Evolutionary conservation across 2,329 filamentous ascomycete genomes (phyloP).

Genomic region (Ceratocystis variospora): DNA sequence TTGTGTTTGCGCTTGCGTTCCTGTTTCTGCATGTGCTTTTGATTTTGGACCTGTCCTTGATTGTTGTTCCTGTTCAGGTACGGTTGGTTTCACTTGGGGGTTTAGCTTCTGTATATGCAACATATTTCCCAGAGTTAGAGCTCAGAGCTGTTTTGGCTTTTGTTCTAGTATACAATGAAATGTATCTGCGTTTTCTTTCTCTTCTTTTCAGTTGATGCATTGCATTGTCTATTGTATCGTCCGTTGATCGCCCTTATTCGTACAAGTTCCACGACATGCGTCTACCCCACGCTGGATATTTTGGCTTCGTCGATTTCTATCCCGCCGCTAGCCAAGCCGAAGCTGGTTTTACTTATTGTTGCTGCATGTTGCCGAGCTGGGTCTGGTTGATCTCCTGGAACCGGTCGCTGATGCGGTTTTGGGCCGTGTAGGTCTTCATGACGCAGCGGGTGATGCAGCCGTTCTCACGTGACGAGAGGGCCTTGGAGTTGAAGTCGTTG

Average conservation of each 20-base stretch:
- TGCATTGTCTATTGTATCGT: not conserved
- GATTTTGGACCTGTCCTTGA: not conserved
- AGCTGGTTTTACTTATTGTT: conserved; percentile 22
- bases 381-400: conserved; percentile 61
- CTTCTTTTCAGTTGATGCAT: not conserved
- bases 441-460: conserved; percentile 91
- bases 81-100: not conserved
- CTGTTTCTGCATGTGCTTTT: not conserved
- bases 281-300: not conserved
- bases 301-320: not conserved
- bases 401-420: conserved; percentile 77
- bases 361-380: conserved; percentile 36
- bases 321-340: not conserved
- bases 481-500: conserved; percentile 97
- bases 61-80: not conserved
- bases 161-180: not conserved
- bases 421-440: conserved; percentile 87
- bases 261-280: conserved; percentile 2
- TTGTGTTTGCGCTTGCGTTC: not conserved
- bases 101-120: conserved; percentile 2
- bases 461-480: conserved; percentile 73
- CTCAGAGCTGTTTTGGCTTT: not conserved
- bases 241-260: conserved; percentile 5
- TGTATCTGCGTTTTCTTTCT: not conserved
- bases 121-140: not conserved